A percentile compares a stretch with the other conserved stretches of the same genome.
phyloP scores from a whole-genome alignment of 352 stramenopile genomes.

The Pythium brassicae region DNA sequence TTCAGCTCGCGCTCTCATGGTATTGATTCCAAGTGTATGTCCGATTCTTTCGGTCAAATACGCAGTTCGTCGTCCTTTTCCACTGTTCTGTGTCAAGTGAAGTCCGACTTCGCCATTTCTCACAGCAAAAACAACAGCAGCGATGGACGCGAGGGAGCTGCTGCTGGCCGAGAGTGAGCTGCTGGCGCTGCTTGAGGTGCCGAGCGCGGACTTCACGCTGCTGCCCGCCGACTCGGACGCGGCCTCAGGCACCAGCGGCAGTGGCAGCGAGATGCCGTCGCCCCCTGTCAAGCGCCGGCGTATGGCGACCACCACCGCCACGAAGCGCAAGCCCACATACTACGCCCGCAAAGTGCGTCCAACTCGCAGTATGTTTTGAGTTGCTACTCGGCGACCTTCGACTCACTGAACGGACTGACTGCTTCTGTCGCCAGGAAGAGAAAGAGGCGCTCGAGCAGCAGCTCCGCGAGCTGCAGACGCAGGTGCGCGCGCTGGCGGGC shows the following conservation, averaged over 20 bases:
- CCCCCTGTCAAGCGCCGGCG: neutral
- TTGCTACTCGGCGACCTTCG: too few species aligned
- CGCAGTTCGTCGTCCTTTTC: too few species aligned
- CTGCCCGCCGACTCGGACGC: neutral
- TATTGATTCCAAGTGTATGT: too few species aligned
- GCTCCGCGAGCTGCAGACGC: slow-evolving; percentile 21
- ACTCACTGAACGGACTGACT: neutral
- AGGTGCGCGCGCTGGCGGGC: slow-evolving; percentile 17
- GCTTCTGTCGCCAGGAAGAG: slow-evolving; percentile 23
- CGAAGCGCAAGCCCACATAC: neutral
- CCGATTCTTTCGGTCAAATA: too few species aligned
- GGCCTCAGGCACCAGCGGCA: neutral
- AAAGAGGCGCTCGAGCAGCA: slow-evolving; percentile 35
- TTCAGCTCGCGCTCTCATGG: too few species aligned
- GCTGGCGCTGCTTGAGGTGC: neutral
- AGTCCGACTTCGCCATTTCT: too few species aligned
- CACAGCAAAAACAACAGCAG: too few species aligned
- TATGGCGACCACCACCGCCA: neutral
- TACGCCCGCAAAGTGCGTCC: neutral
- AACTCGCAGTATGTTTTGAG: too few species aligned
- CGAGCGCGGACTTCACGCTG: neutral
- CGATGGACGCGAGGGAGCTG: neutral
- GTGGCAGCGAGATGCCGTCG: neutral
- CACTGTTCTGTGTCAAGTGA: too few species aligned
- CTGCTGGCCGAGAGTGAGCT: slow-evolving; percentile 1